Base-by-base conservation (phyloP, 2,329 filamentous ascomycete genomes). In the Helicocarpus griseus region DNA sequence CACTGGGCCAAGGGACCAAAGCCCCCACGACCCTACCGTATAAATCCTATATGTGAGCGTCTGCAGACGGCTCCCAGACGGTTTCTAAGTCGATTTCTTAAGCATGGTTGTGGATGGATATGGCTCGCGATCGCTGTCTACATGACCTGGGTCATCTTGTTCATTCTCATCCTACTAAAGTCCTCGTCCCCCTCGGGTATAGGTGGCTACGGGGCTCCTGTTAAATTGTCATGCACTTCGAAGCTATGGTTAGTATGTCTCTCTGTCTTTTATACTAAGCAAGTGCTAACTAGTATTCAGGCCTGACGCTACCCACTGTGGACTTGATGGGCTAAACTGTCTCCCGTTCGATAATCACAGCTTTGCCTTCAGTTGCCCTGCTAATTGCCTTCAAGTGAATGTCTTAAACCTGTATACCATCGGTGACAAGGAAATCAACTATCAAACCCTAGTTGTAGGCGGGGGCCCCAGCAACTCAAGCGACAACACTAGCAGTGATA, bases 331-430 rank as follows among this genome's bases (percentile, higher is more conserved):
- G n/a, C 17, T 50, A 24, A 19, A 36, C n/a, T 50, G 49, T 39
- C 17, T 48, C 13, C 43, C 14, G 1, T 46, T 48, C 21, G 11
- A 49, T 38, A 22, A 38, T 26, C 29, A 44, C 22, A 26, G 29
- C 6, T 50, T 81, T 56, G 70, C 78, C 0, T 82, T 82, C 56
- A 71, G 77, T 44, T 82, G 79, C 59, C 78, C 79, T 3, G 76
- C 79, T 5, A 75, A 78, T 48, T 82, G 79, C 61, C 72, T 72
- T 49, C 70, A 71, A 41, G 69, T 72, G 2, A 71, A 77, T 35
- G 59, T 80, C 2, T 64, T 78, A 1, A 75, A 79, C 51, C 77
- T 78, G 7, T 78, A 81, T 59, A 72, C 75, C 43, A 73, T 82
- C n/a, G 79, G 79, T 35, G 73, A 74, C 29, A 66, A 78, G 53